Percentiles rank a stretch among this genome's conserved stretches.
phyloP scores from a whole-genome alignment of 257 asterid species.

The Buddleja alternifolia region DNA sequence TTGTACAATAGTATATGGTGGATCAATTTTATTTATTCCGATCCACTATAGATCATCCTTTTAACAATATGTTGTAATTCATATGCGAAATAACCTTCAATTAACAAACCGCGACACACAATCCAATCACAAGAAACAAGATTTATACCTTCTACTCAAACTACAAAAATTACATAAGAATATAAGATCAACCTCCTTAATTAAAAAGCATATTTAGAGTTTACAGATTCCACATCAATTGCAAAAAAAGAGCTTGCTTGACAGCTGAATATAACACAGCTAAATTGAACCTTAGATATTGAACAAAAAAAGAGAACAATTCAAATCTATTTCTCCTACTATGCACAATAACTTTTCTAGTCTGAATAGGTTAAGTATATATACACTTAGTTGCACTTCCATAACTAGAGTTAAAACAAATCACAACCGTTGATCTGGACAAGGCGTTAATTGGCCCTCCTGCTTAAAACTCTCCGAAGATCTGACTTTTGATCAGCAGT shows the following conservation, averaged over 20 bases:
- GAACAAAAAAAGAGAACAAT: too few species aligned
- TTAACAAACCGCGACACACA: constrained; percentile 11
- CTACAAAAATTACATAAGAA: background rate
- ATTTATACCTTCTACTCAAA: constrained; percentile 1
- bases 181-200: background rate
- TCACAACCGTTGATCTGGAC: too few species aligned
- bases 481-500: constrained; percentile 79
- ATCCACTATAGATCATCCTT: too few species aligned
- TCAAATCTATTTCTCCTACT: too few species aligned
- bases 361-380: constrained; percentile 34
- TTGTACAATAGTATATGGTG: too few species aligned
- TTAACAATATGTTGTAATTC: too few species aligned
- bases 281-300: constrained; percentile 12
- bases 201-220: constrained; percentile 12
- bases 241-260: background rate
- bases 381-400: constrained; percentile 32
- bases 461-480: constrained; percentile 74
- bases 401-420: constrained; percentile 20
- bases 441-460: constrained; percentile 39
- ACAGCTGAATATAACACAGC: constrained; percentile 15
- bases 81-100: background rate
- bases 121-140: constrained; percentile 8
- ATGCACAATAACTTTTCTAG: constrained; percentile 17
- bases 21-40: too few species aligned
- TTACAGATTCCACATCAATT: constrained; percentile 26